Percentiles rank a stretch among this genome's conserved stretches.
phyloP scores from a whole-genome alignment of 768 basidiomycete genomes.

The Auriscalpium orientale region DNA sequence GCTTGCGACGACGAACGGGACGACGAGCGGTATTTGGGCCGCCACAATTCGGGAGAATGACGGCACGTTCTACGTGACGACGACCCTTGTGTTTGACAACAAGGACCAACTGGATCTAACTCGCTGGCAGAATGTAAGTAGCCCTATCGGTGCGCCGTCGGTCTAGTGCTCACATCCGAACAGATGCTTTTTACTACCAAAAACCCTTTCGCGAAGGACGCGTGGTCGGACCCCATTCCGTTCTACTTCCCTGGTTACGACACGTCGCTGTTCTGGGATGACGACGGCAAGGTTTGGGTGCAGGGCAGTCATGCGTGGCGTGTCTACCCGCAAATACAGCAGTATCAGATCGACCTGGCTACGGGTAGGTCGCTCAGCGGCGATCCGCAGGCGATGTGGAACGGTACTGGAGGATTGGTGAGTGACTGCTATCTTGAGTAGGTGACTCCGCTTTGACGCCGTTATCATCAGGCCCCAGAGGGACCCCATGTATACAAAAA shows the following conservation, averaged over 20 bases:
- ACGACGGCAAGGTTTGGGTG: conserved; percentile 25
- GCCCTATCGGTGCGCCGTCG: background rate
- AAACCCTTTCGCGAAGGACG: conserved; percentile 10
- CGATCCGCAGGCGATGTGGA: conserved; percentile 13
- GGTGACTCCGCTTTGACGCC: background rate
- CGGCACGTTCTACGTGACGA: conserved; percentile 15
- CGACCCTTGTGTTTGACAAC: conserved; percentile 15
- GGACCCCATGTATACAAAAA: conserved; percentile 21
- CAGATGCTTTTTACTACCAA: conserved; percentile 12
- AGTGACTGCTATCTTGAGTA: background rate
- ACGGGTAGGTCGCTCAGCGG: conserved; percentile 12
- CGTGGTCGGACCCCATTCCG: conserved; percentile 27
- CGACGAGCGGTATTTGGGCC: conserved; percentile 19
- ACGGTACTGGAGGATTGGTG: conserved; percentile 14
- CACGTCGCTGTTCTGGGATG: conserved; percentile 27
- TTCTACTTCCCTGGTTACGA: conserved; percentile 29
- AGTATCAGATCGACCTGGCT: conserved; percentile 17
- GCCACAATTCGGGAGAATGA: conserved; percentile 5
- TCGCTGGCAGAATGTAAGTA: conserved; percentile 17
- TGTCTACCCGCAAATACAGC: conserved; percentile 21
- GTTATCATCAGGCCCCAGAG: conserved; percentile 14
- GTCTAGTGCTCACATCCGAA: background rate
- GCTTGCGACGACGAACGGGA: conserved; percentile 10
- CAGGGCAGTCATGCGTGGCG: conserved; percentile 20
- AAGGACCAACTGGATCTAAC: conserved; percentile 8